These are phyloP conservation scores for Hypsizygus ulmarius DNA, from an alignment of 1,284 basidiomycete genomes.

Conservation along the genomic window DNA sequence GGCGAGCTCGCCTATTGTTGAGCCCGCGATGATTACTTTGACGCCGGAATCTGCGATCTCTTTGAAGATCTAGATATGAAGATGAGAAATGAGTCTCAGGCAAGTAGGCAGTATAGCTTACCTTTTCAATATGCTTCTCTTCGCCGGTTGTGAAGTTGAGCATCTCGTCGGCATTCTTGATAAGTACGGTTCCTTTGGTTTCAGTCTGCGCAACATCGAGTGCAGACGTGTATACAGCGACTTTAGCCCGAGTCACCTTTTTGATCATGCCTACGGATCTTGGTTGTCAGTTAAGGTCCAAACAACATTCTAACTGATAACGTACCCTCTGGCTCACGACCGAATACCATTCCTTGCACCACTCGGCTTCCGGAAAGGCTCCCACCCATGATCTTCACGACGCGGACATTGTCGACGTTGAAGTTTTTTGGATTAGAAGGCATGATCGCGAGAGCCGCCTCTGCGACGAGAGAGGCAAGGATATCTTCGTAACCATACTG, in stretches of 20 bases:
- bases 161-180: constrained; percentile 96
- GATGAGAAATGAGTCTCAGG: neutral
- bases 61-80: constrained; percentile 77
- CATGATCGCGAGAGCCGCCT: constrained; percentile 91
- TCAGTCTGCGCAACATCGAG: constrained; percentile 96
- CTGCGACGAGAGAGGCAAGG: constrained; percentile 84
- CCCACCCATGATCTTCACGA: constrained; percentile 99
- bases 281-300: constrained; percentile 1
- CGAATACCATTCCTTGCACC: constrained; percentile 98
- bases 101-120: constrained; percentile 28
- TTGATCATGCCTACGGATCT: constrained; percentile 66
- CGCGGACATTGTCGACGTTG: constrained; percentile 97
- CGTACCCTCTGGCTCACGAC: constrained; percentile 89
- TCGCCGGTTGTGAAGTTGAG: constrained; percentile 95
- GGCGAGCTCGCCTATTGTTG: constrained; percentile 92
- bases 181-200: constrained; percentile 97
- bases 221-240: constrained; percentile 91
- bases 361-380: constrained; percentile 82
- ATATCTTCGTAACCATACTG: constrained; percentile 93
- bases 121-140: constrained; percentile 94
- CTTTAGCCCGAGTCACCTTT: constrained; percentile 81
- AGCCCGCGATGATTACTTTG: constrained; percentile 91
- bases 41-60: constrained; percentile 97
- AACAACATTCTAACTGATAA: constrained; percentile 3
- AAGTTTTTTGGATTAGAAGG: constrained; percentile 86